Percentiles rank a stretch among this genome's conserved stretches.
Evolutionary conservation across 208 protist species (phyloP).

Genomic region (Trypanosoma brucei): DNA sequence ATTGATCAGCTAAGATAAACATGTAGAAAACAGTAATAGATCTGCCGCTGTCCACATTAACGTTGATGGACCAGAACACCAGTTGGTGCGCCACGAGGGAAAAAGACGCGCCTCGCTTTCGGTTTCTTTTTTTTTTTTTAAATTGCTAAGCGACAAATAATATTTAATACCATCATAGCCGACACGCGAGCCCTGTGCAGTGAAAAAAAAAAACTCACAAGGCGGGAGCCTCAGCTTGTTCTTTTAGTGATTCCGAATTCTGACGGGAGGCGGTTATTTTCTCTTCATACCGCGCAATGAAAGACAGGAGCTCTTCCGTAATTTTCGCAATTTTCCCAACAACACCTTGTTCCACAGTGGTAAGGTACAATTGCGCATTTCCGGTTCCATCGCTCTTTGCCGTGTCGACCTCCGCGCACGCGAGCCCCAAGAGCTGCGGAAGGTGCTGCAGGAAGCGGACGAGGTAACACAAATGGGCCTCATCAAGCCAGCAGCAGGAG

Average conservation of each 20-base stretch:
- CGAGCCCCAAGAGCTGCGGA: conserved; percentile 71
- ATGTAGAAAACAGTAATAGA: no score
- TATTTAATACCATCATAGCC: no score
- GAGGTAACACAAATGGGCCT: conserved; percentile 66
- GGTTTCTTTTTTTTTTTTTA: no score
- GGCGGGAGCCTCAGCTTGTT: neutral
- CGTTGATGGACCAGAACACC: no score
- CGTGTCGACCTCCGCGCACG: conserved; percentile 29
- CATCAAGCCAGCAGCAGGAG: conserved; percentile 18
- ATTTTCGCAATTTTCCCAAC: conserved; percentile 63
- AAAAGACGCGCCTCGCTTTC: no score
- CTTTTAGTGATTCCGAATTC: conserved; percentile 1
- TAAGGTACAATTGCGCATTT: conserved; percentile 33
- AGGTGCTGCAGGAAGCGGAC: conserved; percentile 80
- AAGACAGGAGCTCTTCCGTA: conserved; percentile 61
- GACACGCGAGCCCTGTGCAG: neutral
- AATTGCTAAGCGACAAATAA: no score
- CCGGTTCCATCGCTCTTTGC: neutral
- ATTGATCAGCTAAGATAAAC: no score
- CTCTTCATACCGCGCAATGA: conserved; percentile 51
- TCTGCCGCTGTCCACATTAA: no score
- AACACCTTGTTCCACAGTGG: conserved; percentile 36
- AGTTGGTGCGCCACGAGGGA: no score
- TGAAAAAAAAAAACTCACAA: conserved; percentile 1
- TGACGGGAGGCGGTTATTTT: conserved; percentile 6